Percentiles rank a stretch among this genome's conserved stretches.
Evolutionary conservation across 176 grass and related monocot genomes (phyloP).

Genomic region (Paspalum notatum): DNA sequence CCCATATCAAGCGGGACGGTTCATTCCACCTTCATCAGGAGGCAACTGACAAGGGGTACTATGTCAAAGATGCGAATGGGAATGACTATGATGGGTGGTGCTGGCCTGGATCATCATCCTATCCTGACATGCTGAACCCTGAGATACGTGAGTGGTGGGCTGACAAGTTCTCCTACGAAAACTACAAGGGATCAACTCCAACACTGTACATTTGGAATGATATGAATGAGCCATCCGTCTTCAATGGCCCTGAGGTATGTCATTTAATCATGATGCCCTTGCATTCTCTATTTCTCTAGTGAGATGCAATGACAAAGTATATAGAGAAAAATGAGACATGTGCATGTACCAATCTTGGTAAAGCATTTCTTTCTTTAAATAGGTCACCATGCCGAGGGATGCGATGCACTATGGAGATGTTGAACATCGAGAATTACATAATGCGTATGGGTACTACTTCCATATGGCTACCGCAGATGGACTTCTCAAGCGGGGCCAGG

Average conservation of each 20-base stretch:
- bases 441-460: conserved; percentile 99
- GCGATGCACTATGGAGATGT: conserved; percentile 75
- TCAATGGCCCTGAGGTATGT: conserved; percentile 96
- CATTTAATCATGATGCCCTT: background rate
- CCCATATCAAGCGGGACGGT: conserved; percentile 87
- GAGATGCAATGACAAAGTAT: background rate
- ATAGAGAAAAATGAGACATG: background rate
- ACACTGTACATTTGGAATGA: conserved; percentile 93
- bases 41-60: conserved; percentile 84
- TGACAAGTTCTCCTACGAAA: conserved; percentile 78
- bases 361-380: conserved; percentile 28
- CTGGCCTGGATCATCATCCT: conserved; percentile 91
- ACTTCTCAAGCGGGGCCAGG: conserved; percentile 80
- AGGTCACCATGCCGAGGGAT: conserved; percentile 99
- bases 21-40: conserved; percentile 76
- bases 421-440: conserved; percentile 93
- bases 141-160: conserved; percentile 94
- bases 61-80: conserved; percentile 83
- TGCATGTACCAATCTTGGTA: conserved; percentile 11
- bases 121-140: conserved; percentile 89
- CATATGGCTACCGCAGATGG: conserved; percentile 94
- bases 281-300: conserved; percentile 7
- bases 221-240: conserved; percentile 98
- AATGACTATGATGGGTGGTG: conserved; percentile 93
- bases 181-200: conserved; percentile 88